These are phyloP conservation scores for Drechslerella dactyloides DNA, from an alignment of 2,329 filamentous ascomycete species.

Conservation along the genomic window DNA sequence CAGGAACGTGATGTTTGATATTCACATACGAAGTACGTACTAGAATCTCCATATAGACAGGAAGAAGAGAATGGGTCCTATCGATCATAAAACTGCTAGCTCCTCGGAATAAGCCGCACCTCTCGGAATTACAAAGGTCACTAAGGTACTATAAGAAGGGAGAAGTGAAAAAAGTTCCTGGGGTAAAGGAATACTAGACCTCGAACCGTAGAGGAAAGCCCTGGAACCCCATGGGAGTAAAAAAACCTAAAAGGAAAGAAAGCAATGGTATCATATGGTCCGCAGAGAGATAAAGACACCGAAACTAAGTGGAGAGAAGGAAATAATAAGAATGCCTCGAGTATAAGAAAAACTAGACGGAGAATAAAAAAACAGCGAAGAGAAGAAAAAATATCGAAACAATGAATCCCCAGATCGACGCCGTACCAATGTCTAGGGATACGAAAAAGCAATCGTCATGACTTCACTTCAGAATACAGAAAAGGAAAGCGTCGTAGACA, in stretches of 20 bases:
- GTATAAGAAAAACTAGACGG: background rate
- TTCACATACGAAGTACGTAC: background rate
- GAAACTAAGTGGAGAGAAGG: constrained; percentile 5
- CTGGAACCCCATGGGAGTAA: background rate
- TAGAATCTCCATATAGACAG: background rate
- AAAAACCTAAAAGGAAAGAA: background rate
- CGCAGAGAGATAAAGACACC: background rate
- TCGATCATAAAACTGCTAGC: background rate
- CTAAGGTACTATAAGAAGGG: background rate
- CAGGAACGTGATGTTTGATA: no score
- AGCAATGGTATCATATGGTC: background rate
- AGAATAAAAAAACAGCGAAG: background rate
- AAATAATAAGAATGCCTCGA: background rate
- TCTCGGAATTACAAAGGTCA: background rate
- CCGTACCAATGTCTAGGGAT: constrained; percentile 30
- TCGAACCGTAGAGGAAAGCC: background rate
- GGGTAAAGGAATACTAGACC: background rate
- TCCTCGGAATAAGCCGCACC: background rate
- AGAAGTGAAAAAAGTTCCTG: background rate
- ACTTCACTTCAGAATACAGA: constrained; percentile 2
- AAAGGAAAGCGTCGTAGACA: constrained; percentile 9
- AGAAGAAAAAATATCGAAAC: background rate
- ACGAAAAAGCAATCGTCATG: constrained; percentile 18
- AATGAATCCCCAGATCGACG: constrained; percentile 30
- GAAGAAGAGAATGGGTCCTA: background rate